Evolutionary conservation across 176 grass and related monocot species (phyloP), one percentile per base, ranked within the genome.

Genomic region (Triticum monococcum): DNA sequence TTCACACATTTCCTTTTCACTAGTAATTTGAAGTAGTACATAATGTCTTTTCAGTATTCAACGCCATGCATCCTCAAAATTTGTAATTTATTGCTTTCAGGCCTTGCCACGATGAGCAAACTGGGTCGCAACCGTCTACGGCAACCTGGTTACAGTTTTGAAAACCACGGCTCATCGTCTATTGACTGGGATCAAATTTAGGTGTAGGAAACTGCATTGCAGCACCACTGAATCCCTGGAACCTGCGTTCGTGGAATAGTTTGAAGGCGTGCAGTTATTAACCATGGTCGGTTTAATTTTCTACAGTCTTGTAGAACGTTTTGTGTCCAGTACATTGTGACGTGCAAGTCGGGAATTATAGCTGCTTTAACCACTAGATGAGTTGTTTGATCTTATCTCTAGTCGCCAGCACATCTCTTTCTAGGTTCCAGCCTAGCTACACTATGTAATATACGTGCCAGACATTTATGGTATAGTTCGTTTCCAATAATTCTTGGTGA

Each of bases 181-280:
- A 81, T 98, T 78, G 93, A 98, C 76, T 98, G 96, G 96, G 93
- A 98, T 80, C 86, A 92, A 69, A 38, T 38, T 32, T 83, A 95
- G 90, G 88, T 38, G 37, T 38, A 38, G 37, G 37, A 38, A 38
- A 38, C 37, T 89, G 20, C 24, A 85, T 24, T 24, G 43, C 30
- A 79, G 60, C 61, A 37, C 14, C 12, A 30, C 32, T 36, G 61
- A 68, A 61, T 68, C 33, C 70, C 16, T 69, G 33, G 57, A 84
- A 22, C 9, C 28, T 2, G 20, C 8, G 12, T 41, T 30, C 28
- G 22, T 75, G 32, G 60, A 77, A 68, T 80, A 62, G 26, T 35
- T 80, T 60, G 75, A 75, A 26, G 37, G 37, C 2, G 37, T 38
- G 37, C 37, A 2, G 8, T 38, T 38, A 38, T 0, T 38, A 38